Evolutionary conservation across 2,329 filamentous ascomycete species (phyloP), one percentile per base, ranked within the genome.

Genomic region (Zymoseptoria tritici): DNA sequence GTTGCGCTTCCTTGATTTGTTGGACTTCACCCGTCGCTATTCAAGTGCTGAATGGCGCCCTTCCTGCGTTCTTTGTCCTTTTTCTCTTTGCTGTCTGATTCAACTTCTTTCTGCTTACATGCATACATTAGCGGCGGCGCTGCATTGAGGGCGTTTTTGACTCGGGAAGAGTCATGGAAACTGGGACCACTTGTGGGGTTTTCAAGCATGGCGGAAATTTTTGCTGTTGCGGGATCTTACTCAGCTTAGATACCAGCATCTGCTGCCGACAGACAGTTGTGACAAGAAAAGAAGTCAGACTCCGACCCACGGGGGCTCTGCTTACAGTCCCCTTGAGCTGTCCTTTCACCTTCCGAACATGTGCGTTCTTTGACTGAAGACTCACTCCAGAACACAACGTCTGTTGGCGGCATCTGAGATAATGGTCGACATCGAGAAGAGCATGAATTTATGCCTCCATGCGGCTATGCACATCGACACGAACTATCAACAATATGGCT

Each of bases 41-140:
- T 69, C 67, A 69, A 69, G 67, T 68, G 67, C 67, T 69, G 67
- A 69, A 67, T 69, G 61, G 67, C 64, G 61, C 60, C 49, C 42
- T 26, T 53, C 42, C 49, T 51, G 55, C 50, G 29, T 51, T 57
- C 51, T 53, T 59, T 36, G 54, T 52, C 49, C 57, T 19, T 49
- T 55, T 31, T 57, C 21, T 52, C 9, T 52, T 36, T 22, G n/a
- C 9, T 20, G n/a, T 57, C 46, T 56, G 5, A 29, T 9, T 53
- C 7, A 9, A 29, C 19, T n/a, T 46, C 13, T n/a, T 46, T 46
- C 36, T 46, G 36, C 36, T 16, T 46, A 7, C 36, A n/a, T 46
- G 36, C 36, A 46, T 46, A 52, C 50, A 24, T 24, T 16, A 53
- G 52, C 52, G 52, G 52, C 22, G 52, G 52, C 52, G 52, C 52